Evolutionary conservation across 2,329 filamentous ascomycete genomes (phyloP), one percentile per base, ranked within the genome.

Genomic region (Cercospora nicotianae): DNA sequence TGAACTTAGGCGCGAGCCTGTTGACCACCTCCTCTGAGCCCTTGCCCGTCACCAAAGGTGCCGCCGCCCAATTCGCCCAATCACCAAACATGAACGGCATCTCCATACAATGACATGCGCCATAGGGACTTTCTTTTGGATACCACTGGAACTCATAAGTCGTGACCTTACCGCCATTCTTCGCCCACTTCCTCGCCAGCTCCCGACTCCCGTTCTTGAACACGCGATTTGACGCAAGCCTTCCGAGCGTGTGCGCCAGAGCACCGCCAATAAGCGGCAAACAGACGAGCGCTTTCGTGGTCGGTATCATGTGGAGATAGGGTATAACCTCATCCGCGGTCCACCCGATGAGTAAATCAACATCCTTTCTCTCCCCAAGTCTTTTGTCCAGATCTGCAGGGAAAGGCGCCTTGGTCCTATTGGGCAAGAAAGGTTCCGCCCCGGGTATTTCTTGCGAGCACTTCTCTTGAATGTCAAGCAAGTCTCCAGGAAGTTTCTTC

Each of bases 31-130:
- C 55, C 28, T 51, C 36, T 12, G 55, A 65, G 12, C 39, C 30
- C 9, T 45, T 60, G 20, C 26, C 30, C 2, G 55, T 57, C 12
- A 65, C n/a, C 28, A 65, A 18, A 5, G 63, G 63, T 10, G 63
- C 55, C 3, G 23, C 42, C 8, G 20, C 26, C 63, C 63, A 65
- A 5, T 33, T 51, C 5, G 57, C 55, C 42, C 58, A 59, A 3
- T 28, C 58, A 3, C 63, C 63, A 23, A 65, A 60, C 16, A 60
- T 60, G 39, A 65, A 51, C n/a, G 55, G 63, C 33, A 60, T 39
- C 42, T 65, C 63, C 20, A 65, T 61, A 28, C 57, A 65, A 53
- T 65, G 63, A 12, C 57, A 59, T 18, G 63, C 63, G 7, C 63
- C 53, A 3, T 48, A 61, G 9, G 42, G 55, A 20, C 55, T 60